Evolutionary conservation across 2,329 filamentous ascomycete genomes (phyloP).

Genomic region (Podosphaera aphanis): DNA sequence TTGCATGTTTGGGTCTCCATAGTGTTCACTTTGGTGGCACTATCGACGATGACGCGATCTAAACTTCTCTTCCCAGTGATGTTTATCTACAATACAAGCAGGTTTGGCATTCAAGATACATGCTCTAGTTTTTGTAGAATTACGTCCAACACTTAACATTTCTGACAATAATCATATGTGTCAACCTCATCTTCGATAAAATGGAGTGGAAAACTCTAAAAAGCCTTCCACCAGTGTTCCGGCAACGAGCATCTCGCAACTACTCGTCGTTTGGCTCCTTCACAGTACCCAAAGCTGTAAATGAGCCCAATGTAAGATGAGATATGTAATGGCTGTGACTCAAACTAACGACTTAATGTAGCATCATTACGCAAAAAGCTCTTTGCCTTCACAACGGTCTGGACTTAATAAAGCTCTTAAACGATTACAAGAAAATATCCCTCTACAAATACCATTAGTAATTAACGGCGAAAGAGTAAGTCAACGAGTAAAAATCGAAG

Average conservation of each 20-base stretch:
- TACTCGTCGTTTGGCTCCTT: conserved; percentile 42
- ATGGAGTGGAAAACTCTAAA: background rate
- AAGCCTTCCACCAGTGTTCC: background rate
- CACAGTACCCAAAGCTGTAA: conserved; percentile 65
- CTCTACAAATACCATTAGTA: conserved; percentile 60
- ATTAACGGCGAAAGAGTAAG: conserved; percentile 61
- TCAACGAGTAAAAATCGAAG: conserved; percentile 1
- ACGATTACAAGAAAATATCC: conserved; percentile 39
- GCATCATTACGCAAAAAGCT: conserved; percentile 77
- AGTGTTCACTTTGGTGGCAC: too few species aligned
- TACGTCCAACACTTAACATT: too few species aligned
- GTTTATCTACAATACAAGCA: too few species aligned
- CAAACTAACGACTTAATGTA: conserved; percentile 18
- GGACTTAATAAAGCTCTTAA: conserved; percentile 54
- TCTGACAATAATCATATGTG: too few species aligned
- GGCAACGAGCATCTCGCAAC: background rate
- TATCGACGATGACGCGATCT: too few species aligned
- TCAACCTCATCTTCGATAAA: too few species aligned
- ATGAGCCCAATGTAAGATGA: conserved; percentile 76
- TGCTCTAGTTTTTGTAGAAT: too few species aligned
- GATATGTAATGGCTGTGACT: background rate
- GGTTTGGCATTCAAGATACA: too few species aligned
- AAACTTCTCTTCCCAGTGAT: too few species aligned
- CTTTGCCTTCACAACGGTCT: conserved; percentile 50
- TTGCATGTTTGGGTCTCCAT: too few species aligned